Evolutionary conservation across 139 green algal genomes (phyloP).

Genomic region (Chlorella sp.): DNA sequence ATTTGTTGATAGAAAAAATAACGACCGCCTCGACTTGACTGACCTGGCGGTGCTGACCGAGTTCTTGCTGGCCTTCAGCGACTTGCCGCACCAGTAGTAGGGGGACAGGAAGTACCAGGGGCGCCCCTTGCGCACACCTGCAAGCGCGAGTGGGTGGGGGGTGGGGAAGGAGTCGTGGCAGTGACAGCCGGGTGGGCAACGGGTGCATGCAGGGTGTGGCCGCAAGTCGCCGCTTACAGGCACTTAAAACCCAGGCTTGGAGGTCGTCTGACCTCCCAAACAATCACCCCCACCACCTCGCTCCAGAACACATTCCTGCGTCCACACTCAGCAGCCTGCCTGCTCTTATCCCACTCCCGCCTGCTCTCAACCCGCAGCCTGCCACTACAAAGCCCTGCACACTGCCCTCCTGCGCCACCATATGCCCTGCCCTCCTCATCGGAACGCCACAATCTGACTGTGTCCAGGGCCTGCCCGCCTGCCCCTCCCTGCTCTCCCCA

Average conservation of each 20-base stretch:
- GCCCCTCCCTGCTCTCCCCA: neutral
- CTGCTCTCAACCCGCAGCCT: too few relatives aligned
- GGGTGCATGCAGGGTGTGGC: too few relatives aligned
- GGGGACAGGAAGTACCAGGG: constrained; percentile 24
- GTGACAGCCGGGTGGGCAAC: neutral
- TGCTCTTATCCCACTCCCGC: too few relatives aligned
- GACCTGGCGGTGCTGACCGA: neutral
- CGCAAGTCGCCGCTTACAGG: neutral
- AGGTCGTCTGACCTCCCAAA: too few relatives aligned
- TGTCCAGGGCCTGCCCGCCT: too few relatives aligned
- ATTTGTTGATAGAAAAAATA: too few relatives aligned
- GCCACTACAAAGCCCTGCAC: too few relatives aligned
- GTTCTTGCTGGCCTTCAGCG: neutral
- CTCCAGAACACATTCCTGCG: neutral
- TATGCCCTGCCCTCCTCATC: too few relatives aligned
- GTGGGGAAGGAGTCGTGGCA: neutral
- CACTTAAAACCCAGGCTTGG: neutral
- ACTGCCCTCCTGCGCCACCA: too few relatives aligned
- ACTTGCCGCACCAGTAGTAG: constrained; percentile 7
- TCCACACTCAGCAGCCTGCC: too few relatives aligned
- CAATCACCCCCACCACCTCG: neutral
- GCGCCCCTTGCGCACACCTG: constrained; percentile 35
- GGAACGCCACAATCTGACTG: too few relatives aligned
- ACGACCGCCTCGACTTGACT: too few relatives aligned
- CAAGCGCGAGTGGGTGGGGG: neutral